phyloP scores from a whole-genome alignment of 441 rosid species.

The Melastoma candidum region DNA sequence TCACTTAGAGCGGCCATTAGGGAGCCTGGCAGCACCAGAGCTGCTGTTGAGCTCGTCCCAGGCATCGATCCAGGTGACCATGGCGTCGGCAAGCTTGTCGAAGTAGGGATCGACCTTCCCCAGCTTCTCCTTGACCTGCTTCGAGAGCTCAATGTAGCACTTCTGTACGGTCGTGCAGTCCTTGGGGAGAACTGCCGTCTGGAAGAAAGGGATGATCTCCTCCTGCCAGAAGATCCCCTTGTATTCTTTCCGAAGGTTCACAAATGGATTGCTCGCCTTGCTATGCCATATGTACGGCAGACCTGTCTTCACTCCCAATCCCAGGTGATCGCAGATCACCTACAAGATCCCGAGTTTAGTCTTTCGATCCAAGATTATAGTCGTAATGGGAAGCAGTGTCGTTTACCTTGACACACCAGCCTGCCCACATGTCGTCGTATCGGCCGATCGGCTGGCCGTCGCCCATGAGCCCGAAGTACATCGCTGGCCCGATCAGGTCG shows the following conservation, averaged over 20 bases:
- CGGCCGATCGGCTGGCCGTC: slow-evolving; percentile 96
- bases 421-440: slow-evolving; percentile 97
- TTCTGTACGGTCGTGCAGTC: slow-evolving; percentile 77
- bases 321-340: slow-evolving; percentile 87
- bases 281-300: slow-evolving; percentile 94
- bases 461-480: slow-evolving; percentile 96
- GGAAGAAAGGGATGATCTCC: slow-evolving; percentile 87
- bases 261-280: slow-evolving; percentile 94
- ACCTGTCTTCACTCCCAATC: slow-evolving; percentile 84
- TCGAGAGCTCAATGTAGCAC: slow-evolving; percentile 76
- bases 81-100: slow-evolving; percentile 70
- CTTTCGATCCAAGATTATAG: no score
- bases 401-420: slow-evolving; percentile 80
- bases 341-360: slow-evolving; percentile 9
- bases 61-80: slow-evolving; percentile 89
- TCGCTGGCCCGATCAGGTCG: slow-evolving; percentile 81
- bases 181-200: slow-evolving; percentile 49
- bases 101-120: slow-evolving; percentile 72
- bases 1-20: slow-evolving; percentile 8
- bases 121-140: slow-evolving; percentile 69
- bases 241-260: slow-evolving; percentile 79
- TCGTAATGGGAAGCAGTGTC: not conserved
- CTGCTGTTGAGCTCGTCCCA: slow-evolving; percentile 85
- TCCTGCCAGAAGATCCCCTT: slow-evolving; percentile 95
- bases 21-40: not conserved